A percentile compares a stretch with the other conserved stretches of the same genome.
These are phyloP conservation scores for Plasmopara viticola DNA, from an alignment of 352 stramenopile genomes.

Conservation along the genomic window DNA sequence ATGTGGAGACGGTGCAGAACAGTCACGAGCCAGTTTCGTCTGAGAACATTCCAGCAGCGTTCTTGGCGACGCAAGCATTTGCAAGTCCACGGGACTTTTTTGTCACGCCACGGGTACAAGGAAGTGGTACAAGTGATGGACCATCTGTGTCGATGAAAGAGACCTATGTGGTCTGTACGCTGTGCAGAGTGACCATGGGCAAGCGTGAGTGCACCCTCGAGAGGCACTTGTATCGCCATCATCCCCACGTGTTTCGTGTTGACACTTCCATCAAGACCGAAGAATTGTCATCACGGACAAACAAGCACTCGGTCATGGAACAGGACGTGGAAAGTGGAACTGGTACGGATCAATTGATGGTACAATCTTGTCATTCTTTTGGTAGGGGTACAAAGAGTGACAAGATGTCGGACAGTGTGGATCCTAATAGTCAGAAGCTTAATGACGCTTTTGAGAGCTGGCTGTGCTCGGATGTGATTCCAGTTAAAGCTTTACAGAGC, in stretches of 20 bases:
- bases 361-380: slow-evolving; percentile 17
- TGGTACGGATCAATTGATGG: slow-evolving; percentile 8
- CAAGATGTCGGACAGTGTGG: slow-evolving; percentile 16
- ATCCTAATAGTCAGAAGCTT: slow-evolving; percentile 5
- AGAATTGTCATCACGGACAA: slow-evolving; percentile 13
- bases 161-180: slow-evolving; percentile 32
- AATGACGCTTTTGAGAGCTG: slow-evolving; percentile 39
- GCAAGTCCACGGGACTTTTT: slow-evolving; percentile 43
- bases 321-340: slow-evolving; percentile 4
- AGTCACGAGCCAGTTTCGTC: slow-evolving; percentile 9
- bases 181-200: slow-evolving; percentile 42
- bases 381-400: slow-evolving; percentile 14
- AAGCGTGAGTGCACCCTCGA: slow-evolving; percentile 44
- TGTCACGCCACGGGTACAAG: slow-evolving; percentile 10
- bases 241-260: slow-evolving; percentile 39
- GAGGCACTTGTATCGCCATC: slow-evolving; percentile 40
- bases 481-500: slow-evolving; percentile 35
- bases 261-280: slow-evolving; percentile 9
- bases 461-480: slow-evolving; percentile 40
- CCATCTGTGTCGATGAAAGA: slow-evolving; percentile 14
- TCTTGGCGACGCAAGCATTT: slow-evolving; percentile 39
- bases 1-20: slow-evolving; percentile 9
- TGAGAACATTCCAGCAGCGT: slow-evolving; percentile 35
- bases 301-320: slow-evolving; percentile 16
- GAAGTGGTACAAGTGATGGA: neutral